Evolutionary conservation across 306 rosid genomes (phyloP), one percentile per base, ranked within the genome.

Genomic region (Glycine latifolia): DNA sequence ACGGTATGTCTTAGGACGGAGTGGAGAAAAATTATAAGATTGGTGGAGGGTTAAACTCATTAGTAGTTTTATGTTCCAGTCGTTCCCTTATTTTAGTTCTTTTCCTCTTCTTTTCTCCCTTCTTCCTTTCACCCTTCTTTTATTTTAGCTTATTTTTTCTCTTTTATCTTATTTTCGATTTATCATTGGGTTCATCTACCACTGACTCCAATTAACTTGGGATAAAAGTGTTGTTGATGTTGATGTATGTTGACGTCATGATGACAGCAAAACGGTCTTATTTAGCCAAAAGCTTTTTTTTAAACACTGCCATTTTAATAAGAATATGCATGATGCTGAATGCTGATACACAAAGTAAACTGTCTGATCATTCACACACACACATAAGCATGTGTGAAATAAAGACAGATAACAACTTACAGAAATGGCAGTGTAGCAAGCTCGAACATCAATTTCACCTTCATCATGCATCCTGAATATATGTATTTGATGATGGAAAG

Each of bases 401-500:
- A 67, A 70, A 58, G 44, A 15, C 53, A 78, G 52, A 73, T 60
- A 61, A 48, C 41, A 85, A 89, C 95, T 88, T 87, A 93, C 99
- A 82, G 99, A 93, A 79, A 95, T 89, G 61, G 99, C 97, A 83
- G 97, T 95, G 90, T 95, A 95, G 91, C 94, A 90, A 76, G 97
- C 97, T 61, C 99, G 95, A 41, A 88, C 93, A 71, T 95, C 99
- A 71, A 91, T 88, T 89, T 95, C 99, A 79, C 97, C 99, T 46
- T 79, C 93, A 83, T 90, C 91, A 76, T 95, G 99, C 97, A 93
- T 93, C 85, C 99, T 95, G 72, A 68, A 39, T 55, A 76, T 66
- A 26, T 58, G 67, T 35, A 71, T 75, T 80, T 6, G 35, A 82
- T 17, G 43, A 65, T 78, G 68, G 12, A 56, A 85, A 39, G 39